Percentiles rank a stretch among this genome's conserved stretches.
phyloP scores from a whole-genome alignment of 768 basidiomycete species.

The Amanita exitialis region DNA sequence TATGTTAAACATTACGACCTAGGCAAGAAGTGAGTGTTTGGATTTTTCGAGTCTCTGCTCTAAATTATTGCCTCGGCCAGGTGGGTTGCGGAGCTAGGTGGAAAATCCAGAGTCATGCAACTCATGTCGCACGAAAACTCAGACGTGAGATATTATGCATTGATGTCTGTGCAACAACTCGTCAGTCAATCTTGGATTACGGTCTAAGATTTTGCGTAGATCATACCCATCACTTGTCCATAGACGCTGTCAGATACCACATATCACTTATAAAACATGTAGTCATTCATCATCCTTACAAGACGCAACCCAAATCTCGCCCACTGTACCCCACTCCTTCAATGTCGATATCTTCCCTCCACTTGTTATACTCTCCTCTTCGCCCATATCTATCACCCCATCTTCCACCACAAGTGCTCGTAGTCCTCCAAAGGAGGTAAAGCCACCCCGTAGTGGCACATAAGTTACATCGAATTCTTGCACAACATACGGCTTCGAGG shows the following conservation, averaged over 20 bases:
- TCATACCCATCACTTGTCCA: not conserved
- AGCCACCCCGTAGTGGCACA: slow-evolving; percentile 48
- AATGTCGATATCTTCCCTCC: slow-evolving; percentile 32
- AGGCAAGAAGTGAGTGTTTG: slow-evolving; percentile 71
- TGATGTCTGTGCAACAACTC: slow-evolving; percentile 84
- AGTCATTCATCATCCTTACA: not conserved
- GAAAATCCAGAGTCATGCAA: slow-evolving; percentile 82
- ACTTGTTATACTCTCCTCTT: slow-evolving; percentile 14
- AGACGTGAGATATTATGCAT: slow-evolving; percentile 87
- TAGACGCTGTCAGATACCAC: not conserved
- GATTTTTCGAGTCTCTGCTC: not conserved
- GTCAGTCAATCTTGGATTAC: slow-evolving; percentile 84
- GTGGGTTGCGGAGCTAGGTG: slow-evolving; percentile 74
- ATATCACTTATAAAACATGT: not conserved
- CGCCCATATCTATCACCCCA: slow-evolving; percentile 19
- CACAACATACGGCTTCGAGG: slow-evolving; percentile 24
- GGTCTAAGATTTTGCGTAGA: slow-evolving; percentile 18
- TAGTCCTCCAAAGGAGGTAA: slow-evolving; percentile 56
- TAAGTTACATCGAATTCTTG: slow-evolving; percentile 60
- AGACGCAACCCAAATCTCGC: slow-evolving; percentile 56
- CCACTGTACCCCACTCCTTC: slow-evolving; percentile 65
- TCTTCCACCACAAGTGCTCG: slow-evolving; percentile 61
- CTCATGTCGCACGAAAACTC: slow-evolving; percentile 84
- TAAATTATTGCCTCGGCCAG: slow-evolving; percentile 25
- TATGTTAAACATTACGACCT: slow-evolving; percentile 88